Conservation (phyloP, 768 basidiomycete genomes). For the Asterophora lycoperdoides region DNA sequence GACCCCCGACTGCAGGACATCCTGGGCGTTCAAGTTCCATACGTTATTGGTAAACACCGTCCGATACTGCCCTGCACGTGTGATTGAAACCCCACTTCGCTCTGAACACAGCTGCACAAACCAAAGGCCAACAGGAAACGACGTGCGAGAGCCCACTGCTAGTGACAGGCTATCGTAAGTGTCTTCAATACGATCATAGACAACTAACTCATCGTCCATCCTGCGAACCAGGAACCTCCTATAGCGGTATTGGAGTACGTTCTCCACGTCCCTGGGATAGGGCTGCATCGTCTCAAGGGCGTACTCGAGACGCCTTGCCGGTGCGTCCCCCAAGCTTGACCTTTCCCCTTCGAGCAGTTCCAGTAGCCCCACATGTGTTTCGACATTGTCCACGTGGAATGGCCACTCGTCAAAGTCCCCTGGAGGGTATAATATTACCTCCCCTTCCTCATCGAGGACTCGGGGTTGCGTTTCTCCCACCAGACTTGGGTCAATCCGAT, state of each 20-base stretch:
- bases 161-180: background rate
- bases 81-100: background rate
- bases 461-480: no score
- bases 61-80: background rate
- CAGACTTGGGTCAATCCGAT: no score
- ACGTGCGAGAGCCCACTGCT: background rate
- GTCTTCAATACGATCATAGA: background rate
- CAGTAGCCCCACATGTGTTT: background rate
- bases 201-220: background rate
- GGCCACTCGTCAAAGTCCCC: background rate
- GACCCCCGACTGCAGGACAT: background rate
- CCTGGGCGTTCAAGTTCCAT: background rate
- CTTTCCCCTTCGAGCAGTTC: background rate
- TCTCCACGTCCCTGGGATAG: constrained; percentile 3
- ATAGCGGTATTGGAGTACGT: background rate
- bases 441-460: no score
- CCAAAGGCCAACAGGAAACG: background rate
- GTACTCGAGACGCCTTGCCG: background rate
- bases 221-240: background rate
- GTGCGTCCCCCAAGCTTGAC: background rate
- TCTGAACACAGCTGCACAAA: background rate
- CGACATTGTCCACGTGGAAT: background rate
- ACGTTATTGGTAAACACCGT: background rate
- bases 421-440: no score
- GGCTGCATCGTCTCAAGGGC: constrained; percentile 2